These are phyloP conservation scores for Eucalyptus brandiana DNA, from an alignment of 345 rosid genomes.

Conservation along the genomic window DNA sequence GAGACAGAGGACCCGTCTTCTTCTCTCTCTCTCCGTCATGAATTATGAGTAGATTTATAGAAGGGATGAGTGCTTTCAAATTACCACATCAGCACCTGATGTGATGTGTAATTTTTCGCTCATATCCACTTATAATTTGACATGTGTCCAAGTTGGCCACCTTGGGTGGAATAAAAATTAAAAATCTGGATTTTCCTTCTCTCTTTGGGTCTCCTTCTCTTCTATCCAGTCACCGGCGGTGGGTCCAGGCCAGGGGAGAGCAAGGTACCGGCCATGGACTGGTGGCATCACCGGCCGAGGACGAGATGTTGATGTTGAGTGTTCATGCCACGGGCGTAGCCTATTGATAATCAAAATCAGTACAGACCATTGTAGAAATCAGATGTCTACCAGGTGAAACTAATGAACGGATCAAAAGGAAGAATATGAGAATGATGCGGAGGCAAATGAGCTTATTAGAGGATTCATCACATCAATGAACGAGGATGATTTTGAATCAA, in stretches of 20 bases:
- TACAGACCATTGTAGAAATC: background rate
- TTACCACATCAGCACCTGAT: background rate
- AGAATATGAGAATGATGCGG: background rate
- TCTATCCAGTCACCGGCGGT: background rate
- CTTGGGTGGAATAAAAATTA: background rate
- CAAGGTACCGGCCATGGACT: background rate
- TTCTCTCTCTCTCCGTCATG: background rate
- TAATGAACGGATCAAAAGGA: background rate
- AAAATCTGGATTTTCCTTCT: background rate
- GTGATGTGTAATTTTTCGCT: background rate
- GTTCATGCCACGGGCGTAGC: constrained; percentile 32
- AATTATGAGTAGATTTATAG: background rate
- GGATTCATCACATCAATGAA: constrained; percentile 74
- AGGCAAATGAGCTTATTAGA: constrained; percentile 21
- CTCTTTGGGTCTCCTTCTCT: background rate
- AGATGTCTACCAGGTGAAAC: background rate
- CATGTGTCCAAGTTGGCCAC: background rate
- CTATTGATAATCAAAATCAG: constrained; percentile 13
- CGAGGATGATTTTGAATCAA: constrained; percentile 53
- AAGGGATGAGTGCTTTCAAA: background rate
- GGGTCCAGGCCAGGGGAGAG: background rate
- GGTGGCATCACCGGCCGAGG: background rate
- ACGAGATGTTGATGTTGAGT: background rate
- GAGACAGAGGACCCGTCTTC: background rate
- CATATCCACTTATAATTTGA: background rate